Conservation (phyloP, 768 basidiomycete species). For the Tubosaeta sp. region DNA sequence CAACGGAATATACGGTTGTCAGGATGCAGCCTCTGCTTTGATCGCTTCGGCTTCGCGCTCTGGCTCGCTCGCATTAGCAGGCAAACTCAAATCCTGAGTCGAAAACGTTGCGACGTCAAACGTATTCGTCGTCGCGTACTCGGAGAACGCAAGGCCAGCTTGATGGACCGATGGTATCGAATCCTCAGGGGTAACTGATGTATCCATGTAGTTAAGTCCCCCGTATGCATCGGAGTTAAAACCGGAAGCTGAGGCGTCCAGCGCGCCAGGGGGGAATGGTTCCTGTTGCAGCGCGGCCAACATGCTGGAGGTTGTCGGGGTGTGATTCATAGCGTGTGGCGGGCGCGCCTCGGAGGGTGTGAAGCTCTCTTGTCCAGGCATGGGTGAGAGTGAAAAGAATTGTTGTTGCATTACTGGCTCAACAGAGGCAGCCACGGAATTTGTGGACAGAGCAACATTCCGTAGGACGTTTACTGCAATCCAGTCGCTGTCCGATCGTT, state of each 20-base stretch:
- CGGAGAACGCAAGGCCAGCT: conserved; percentile 64
- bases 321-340: conserved; percentile 64
- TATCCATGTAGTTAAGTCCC: conserved; percentile 74
- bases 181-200: conserved; percentile 61
- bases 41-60: conserved; percentile 62
- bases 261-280: conserved; percentile 57
- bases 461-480: conserved; percentile 86
- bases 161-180: conserved; percentile 55
- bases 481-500: conserved; percentile 64
- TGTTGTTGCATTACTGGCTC: conserved; percentile 91
- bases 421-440: conserved; percentile 87
- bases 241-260: conserved; percentile 58
- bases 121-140: conserved; percentile 58
- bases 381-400: conserved; percentile 83
- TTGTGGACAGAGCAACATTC: conserved; percentile 83
- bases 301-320: conserved; percentile 88
- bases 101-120: conserved; percentile 72
- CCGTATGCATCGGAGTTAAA: conserved; percentile 70
- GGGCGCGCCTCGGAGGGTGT: conserved; percentile 60
- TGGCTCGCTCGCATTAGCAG: conserved; percentile 52
- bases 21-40: conserved; percentile 56
- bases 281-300: conserved; percentile 82
- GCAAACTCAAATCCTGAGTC: conserved; percentile 61
- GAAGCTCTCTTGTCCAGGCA: conserved; percentile 83
- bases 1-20: conserved; percentile 21